A percentile compares a stretch with the other conserved stretches of the same genome.
phyloP scores from a whole-genome alignment of 768 basidiomycete species.

The Leccinellum albellum region DNA sequence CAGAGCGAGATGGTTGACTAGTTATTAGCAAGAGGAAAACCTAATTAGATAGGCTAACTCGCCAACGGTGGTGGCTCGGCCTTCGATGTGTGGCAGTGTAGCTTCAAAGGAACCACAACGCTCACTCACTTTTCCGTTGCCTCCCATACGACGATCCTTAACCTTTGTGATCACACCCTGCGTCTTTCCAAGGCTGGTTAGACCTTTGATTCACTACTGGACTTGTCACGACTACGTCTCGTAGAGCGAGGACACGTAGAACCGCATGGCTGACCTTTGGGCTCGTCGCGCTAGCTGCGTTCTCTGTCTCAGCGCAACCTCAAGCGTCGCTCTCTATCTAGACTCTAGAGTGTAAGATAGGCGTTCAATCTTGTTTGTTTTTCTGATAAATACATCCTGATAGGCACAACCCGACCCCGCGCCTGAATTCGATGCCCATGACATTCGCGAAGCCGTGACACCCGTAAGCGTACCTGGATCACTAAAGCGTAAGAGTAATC shows the following conservation, averaged over 20 bases:
- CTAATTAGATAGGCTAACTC: too few species aligned
- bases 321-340: conserved; percentile 11
- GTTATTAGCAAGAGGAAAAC: too few species aligned
- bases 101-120: background rate
- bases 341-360: conserved; percentile 18
- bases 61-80: conserved; percentile 14
- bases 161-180: background rate
- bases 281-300: conserved; percentile 47
- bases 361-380: background rate
- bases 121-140: too few species aligned
- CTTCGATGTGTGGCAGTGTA: conserved; percentile 14
- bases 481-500: conserved; percentile 69
- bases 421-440: background rate
- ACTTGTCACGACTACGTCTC: conserved; percentile 18
- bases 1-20: too few species aligned
- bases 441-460: conserved; percentile 13
- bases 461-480: conserved; percentile 16
- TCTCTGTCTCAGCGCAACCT: conserved; percentile 42
- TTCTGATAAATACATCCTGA: background rate
- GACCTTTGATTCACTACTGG: background rate
- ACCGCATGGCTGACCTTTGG: conserved; percentile 61
- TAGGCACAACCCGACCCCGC: conserved; percentile 16
- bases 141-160: too few species aligned
- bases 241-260: conserved; percentile 32
- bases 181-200: background rate